Conservation (phyloP, 2,329 filamentous ascomycete genomes). For the Exserohilum turcica region DNA sequence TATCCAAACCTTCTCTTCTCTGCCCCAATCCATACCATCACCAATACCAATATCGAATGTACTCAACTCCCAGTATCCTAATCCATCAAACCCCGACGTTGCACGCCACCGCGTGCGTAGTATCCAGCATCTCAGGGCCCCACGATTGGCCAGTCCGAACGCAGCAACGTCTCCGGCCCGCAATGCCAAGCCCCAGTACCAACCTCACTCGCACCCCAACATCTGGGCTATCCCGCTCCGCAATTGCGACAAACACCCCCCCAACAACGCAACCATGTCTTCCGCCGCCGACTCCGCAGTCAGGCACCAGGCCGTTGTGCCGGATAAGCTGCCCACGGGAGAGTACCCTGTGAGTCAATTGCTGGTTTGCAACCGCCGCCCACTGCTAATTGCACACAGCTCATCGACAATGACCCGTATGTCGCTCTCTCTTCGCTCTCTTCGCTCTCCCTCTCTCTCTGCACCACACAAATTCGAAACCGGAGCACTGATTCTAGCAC, state of each 20-base stretch:
- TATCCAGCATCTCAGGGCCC: too few species aligned
- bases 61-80: too few species aligned
- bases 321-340: slow-evolving; percentile 78
- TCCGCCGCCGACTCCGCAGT: slow-evolving; percentile 29
- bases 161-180: neutral
- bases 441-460: too few species aligned
- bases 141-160: neutral
- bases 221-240: slow-evolving; percentile 15
- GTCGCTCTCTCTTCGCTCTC: too few species aligned
- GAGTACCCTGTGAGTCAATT: slow-evolving; percentile 78
- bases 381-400: slow-evolving; percentile 60
- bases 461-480: too few species aligned
- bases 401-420: slow-evolving; percentile 99
- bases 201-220: slow-evolving; percentile 15
- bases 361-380: slow-evolving; percentile 27
- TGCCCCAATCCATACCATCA: too few species aligned
- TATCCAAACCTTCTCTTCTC: too few species aligned
- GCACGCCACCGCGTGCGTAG: too few species aligned
- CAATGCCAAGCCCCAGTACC: slow-evolving; percentile 1
- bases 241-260: too few species aligned
- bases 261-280: slow-evolving; percentile 39
- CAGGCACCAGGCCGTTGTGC: slow-evolving; percentile 59
- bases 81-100: too few species aligned
- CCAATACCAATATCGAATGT: too few species aligned
- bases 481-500: too few species aligned